Conservation (phyloP, 495 filamentous ascomycete genomes). For the Hypoxylon trugodes region DNA sequence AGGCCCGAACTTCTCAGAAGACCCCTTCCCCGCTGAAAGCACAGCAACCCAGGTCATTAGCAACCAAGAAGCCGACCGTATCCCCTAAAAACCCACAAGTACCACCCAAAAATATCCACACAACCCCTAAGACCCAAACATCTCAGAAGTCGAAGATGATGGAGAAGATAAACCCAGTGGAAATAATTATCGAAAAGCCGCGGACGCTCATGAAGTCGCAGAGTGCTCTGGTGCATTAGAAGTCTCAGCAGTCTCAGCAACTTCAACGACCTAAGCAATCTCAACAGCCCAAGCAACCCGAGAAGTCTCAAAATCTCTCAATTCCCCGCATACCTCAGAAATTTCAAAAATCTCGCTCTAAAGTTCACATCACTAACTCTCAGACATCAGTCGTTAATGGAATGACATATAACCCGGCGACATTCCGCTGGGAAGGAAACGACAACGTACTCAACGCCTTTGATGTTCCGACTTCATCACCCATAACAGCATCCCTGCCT, state of each 20-base stretch:
- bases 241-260: slow-evolving; percentile 17
- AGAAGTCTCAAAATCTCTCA: not conserved
- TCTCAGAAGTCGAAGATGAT: slow-evolving; percentile 5
- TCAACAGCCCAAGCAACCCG: not conserved
- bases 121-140: not conserved
- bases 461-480: slow-evolving; percentile 63
- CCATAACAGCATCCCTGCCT: slow-evolving; percentile 55
- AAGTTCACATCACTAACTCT: slow-evolving; percentile 33
- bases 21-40: slow-evolving; percentile 2
- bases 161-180: too few species aligned
- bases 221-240: not conserved
- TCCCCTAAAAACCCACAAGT: not conserved
- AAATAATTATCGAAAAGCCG: not conserved
- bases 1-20: not conserved
- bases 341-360: not conserved
- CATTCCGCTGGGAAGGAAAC: slow-evolving; percentile 94
- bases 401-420: slow-evolving; percentile 90
- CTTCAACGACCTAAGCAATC: not conserved
- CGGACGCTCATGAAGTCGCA: slow-evolving; percentile 6
- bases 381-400: slow-evolving; percentile 76
- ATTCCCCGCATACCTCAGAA: not conserved
- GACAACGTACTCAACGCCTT: slow-evolving; percentile 83
- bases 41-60: slow-evolving; percentile 1
- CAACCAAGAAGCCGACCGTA: slow-evolving; percentile 2
- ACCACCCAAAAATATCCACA: not conserved